Evolutionary conservation across 176 grass and related monocot species (phyloP), one percentile per base, ranked within the genome.

Genomic region (Chloris gayana): DNA sequence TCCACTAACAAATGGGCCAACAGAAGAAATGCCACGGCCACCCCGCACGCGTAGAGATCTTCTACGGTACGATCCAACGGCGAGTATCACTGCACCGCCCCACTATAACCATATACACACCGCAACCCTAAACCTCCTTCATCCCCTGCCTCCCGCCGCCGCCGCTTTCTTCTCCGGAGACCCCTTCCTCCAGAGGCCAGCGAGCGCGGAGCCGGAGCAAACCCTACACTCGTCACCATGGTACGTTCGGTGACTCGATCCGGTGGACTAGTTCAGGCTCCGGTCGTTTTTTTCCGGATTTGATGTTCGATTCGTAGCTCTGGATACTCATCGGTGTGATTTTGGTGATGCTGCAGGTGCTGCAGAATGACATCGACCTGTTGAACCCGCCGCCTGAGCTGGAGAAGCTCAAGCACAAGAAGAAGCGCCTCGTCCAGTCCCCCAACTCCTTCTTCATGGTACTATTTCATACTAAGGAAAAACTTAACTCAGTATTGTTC

Each of bases 401-500:
- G 6, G 92, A 94, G 86, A 94, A 94, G 87, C 85, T 70, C 73
- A 92, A 91, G 87, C 92, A 94, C 89, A 94, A 94, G 89, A 91
- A 91, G 86, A 94, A 94, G 89, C 89, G 92, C 50, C 92, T 92
- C 70, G 92, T 94, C 31, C 92, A 94, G 80, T 94, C 92, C 32
- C 89, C 92, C 1, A 94, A 94, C 67, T 94, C 89, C 2, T 94
- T 94, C 71, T 94, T 92, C 73, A 94, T 94, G 92, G 92, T 94
- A 88, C 62, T 44, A 8, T 7, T 27, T 2, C 22, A 25, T 57
- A 17, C 3, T 7, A 15, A 9, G 32, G 31, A 33, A 35, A 12
- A 24, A 34, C 1, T 4, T 4, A 2, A 24, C 19, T 41, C 35
- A 5, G 0, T 37, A 6, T 14, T 41, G 70, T 14, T 9, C 13